Conservation (phyloP, 2,329 filamentous ascomycete genomes). For the Ceratocystis variospora region DNA sequence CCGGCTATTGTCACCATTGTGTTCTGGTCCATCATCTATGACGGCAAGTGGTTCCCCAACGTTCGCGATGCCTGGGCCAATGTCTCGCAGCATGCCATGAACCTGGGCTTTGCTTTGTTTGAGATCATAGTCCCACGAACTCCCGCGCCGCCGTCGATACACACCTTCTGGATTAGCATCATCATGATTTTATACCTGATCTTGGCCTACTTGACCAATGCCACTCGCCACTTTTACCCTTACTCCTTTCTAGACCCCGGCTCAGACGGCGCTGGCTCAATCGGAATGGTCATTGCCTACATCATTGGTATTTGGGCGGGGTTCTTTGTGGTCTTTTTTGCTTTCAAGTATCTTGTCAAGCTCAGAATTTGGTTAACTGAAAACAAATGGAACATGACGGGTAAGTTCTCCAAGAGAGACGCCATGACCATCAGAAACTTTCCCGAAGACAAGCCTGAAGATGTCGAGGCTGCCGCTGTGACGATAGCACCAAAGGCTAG, state of each 20-base stretch:
- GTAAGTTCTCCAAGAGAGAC: conserved; percentile 29
- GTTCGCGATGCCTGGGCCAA: conserved; percentile 49
- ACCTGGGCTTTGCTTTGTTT: conserved; percentile 58
- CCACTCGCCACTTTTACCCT: conserved; percentile 58
- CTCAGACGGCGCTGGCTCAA: conserved; percentile 33
- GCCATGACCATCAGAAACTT: not conserved
- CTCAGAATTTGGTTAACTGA: conserved; percentile 38
- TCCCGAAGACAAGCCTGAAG: conserved; percentile 14
- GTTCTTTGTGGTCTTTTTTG: conserved; percentile 38
- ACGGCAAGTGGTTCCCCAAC: conserved; percentile 35
- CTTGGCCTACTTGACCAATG: conserved; percentile 59
- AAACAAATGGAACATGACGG: conserved; percentile 31
- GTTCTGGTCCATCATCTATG: conserved; percentile 52
- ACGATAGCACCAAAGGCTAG: not conserved
- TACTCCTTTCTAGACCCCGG: conserved; percentile 62
- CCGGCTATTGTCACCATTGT: conserved; percentile 58
- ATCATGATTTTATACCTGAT: conserved; percentile 58
- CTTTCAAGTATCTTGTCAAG: conserved; percentile 39
- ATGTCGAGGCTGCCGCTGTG: conserved; percentile 22
- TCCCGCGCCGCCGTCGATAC: conserved; percentile 43
- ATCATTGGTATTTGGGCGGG: conserved; percentile 44
- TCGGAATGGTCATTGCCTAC: conserved; percentile 46
- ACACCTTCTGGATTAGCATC: conserved; percentile 54
- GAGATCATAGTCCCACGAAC: conserved; percentile 60
- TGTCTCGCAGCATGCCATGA: conserved; percentile 61